These are phyloP conservation scores for Ceriops decandra DNA, from an alignment of 345 rosid genomes.

Conservation along the genomic window DNA sequence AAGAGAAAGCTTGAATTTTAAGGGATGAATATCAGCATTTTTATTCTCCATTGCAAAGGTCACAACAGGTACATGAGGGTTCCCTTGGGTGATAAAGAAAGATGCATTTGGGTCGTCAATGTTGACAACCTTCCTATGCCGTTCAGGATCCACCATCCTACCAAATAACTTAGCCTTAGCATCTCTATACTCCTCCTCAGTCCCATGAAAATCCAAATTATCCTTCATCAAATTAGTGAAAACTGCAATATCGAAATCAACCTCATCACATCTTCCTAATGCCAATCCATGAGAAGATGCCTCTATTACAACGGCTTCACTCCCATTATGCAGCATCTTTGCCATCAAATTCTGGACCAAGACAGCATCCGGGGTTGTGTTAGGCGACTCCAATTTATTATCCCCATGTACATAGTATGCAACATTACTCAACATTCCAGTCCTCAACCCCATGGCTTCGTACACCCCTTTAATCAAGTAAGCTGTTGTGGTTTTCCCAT, in stretches of 20 bases:
- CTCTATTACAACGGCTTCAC: conserved; percentile 88
- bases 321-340: conserved; percentile 89
- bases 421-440: conserved; percentile 79
- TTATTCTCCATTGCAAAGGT: conserved; percentile 85
- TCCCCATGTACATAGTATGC: conserved; percentile 71
- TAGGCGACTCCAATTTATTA: conserved; percentile 57
- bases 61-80: conserved; percentile 72
- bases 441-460: conserved; percentile 89
- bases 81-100: conserved; percentile 67
- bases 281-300: conserved; percentile 72
- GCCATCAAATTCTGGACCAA: conserved; percentile 91
- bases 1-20: conserved; percentile 83
- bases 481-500: conserved; percentile 72
- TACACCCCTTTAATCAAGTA: conserved; percentile 80
- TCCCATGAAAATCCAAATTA: conserved; percentile 54
- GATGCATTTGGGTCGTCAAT: conserved; percentile 80
- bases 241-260: conserved; percentile 88
- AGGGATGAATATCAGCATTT: conserved; percentile 78
- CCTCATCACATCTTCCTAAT: conserved; percentile 64
- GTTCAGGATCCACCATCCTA: conserved; percentile 82
- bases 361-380: conserved; percentile 63
- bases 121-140: conserved; percentile 88
- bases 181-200: conserved; percentile 75
- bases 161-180: conserved; percentile 80
- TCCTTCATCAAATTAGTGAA: conserved; percentile 66